A percentile compares a stretch with the other conserved stretches of the same genome.
Evolutionary conservation across 345 rosid species (phyloP).

Genomic region (Eucalyptus pauciflora): DNA sequence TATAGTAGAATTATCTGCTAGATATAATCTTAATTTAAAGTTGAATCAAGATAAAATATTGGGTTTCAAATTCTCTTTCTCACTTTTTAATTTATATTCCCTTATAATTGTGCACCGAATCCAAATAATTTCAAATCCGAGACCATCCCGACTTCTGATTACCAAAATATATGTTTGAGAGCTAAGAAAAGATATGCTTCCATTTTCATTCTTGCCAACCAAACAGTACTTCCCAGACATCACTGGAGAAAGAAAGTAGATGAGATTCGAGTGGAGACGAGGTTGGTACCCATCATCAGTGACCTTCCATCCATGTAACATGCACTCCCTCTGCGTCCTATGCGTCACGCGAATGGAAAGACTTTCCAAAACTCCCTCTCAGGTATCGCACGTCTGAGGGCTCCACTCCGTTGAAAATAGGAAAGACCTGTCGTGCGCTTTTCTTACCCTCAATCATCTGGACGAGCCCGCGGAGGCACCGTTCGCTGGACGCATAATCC

Average conservation of each 20-base stretch:
- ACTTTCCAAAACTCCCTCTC: neutral
- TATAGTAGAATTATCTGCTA: rapidly evolving
- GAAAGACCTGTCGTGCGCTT: neutral
- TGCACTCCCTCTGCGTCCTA: neutral
- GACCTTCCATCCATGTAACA: neutral
- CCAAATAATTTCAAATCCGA: neutral
- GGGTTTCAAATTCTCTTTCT: no score
- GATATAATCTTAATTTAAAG: rapidly evolving
- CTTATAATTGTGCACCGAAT: no score
- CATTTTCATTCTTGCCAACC: neutral
- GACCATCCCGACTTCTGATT: no score
- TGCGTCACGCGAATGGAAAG: neutral
- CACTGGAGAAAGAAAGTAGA: neutral
- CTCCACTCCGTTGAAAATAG: neutral
- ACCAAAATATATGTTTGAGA: neutral
- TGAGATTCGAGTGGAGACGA: neutral
- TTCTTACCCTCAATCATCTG: neutral
- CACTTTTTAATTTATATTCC: no score
- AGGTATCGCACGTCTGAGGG: neutral
- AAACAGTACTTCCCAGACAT: neutral
- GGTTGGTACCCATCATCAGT: neutral
- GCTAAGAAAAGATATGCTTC: neutral
- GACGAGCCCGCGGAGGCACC: neutral
- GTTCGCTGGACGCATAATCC: neutral
- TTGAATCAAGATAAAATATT: no score